A percentile compares a stretch with the other conserved stretches of the same genome.
phyloP scores from a whole-genome alignment of 495 filamentous ascomycete genomes.

The Annulohypoxylon nitens region DNA sequence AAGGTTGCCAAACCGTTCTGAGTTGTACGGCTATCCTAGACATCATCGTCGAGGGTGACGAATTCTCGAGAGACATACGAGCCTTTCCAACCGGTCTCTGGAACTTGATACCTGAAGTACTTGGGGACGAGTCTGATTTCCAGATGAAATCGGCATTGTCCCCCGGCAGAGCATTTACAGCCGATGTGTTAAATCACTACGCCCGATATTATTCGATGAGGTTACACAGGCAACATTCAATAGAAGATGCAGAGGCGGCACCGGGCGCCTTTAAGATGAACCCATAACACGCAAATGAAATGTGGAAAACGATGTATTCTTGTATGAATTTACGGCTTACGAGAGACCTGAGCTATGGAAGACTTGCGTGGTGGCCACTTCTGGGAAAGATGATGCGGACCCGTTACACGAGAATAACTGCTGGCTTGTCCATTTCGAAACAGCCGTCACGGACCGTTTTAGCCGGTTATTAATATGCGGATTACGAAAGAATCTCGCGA shows the following conservation, averaged over 20 bases:
- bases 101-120: neutral
- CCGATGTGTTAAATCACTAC: neutral
- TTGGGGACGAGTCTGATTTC: too few relatives aligned
- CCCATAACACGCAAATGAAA: neutral
- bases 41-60: neutral
- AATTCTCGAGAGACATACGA: neutral
- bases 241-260: neutral
- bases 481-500: conserved; percentile 1
- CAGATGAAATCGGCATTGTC: neutral
- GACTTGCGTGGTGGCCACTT: neutral
- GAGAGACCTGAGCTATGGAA: neutral
- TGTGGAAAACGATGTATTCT: neutral
- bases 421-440: neutral
- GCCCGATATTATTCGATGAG: neutral
- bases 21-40: conserved; percentile 44
- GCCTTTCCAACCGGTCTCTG: too few relatives aligned
- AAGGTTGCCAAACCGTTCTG: conserved; percentile 96
- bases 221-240: neutral
- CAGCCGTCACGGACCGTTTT: neutral
- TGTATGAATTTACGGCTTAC: neutral
- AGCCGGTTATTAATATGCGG: neutral
- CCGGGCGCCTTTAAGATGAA: neutral
- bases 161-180: neutral
- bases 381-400: neutral
- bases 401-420: neutral